Evolutionary conservation across 768 basidiomycete species (phyloP).

Genomic region (Collybia nuda): DNA sequence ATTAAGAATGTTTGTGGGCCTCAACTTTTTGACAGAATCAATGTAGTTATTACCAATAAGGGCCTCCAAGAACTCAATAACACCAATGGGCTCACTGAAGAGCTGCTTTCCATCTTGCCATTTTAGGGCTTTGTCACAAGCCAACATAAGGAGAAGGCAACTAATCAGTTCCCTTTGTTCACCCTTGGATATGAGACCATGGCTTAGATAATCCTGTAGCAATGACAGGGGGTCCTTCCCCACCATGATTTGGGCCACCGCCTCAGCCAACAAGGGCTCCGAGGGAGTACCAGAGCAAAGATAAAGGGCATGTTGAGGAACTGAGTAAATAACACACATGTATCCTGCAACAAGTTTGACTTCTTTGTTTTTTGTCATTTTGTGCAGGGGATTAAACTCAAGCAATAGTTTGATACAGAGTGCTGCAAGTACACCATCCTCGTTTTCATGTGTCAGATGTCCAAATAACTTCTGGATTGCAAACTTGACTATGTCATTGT

Average conservation of each 20-base stretch:
- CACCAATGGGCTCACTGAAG: not conserved
- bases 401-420: not conserved
- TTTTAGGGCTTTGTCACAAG: not conserved
- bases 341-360: not conserved
- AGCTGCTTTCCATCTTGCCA: not conserved
- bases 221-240: not conserved
- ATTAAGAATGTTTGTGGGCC: not conserved
- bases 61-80: too few relatives aligned
- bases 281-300: not conserved
- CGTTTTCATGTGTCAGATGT: too few relatives aligned
- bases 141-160: not conserved
- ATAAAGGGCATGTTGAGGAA: not conserved
- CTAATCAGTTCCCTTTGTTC: not conserved
- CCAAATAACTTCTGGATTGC: not conserved
- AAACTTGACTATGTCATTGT: not conserved
- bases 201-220: not conserved
- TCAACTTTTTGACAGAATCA: not conserved
- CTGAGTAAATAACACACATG: not conserved
- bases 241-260: not conserved
- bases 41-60: not conserved
- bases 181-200: not conserved
- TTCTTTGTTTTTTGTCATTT: not conserved
- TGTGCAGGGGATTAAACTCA: not conserved
- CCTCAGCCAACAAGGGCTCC: not conserved
- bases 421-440: too few relatives aligned